Evolutionary conservation across 140 eudicot species (phyloP).

Genomic region (Ambrosia hybrid): DNA sequence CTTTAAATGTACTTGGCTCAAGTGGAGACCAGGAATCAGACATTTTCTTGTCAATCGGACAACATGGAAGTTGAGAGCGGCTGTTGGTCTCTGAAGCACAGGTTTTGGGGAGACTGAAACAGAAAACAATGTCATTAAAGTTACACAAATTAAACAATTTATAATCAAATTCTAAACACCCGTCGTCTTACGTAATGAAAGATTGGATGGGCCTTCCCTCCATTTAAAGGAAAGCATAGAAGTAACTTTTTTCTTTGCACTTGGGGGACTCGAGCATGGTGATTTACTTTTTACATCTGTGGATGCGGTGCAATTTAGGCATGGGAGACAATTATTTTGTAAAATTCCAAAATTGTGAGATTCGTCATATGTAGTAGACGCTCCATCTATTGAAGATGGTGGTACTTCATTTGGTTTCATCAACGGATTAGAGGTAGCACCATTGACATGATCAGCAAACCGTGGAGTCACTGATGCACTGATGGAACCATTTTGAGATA

Average conservation of each 20-base stretch:
- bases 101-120: conserved; percentile 68
- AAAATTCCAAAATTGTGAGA: conserved; percentile 52
- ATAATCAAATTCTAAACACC: background rate
- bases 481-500: conserved; percentile 50
- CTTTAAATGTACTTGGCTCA: conserved; percentile 77
- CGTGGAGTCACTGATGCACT: conserved; percentile 79
- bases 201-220: conserved; percentile 66
- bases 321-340: conserved; percentile 71
- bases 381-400: conserved; percentile 24
- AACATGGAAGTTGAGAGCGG: conserved; percentile 78
- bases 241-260: conserved; percentile 57
- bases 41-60: conserved; percentile 79
- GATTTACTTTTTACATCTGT: conserved; percentile 56
- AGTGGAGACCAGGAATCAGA: conserved; percentile 78
- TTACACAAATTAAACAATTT: background rate
- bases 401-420: conserved; percentile 25
- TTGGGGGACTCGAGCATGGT: conserved; percentile 57
- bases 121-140: conserved; percentile 3
- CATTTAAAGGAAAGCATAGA: conserved; percentile 67
- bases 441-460: conserved; percentile 46
- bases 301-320: conserved; percentile 64
- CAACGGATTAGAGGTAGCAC: conserved; percentile 31
- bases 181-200: conserved; percentile 56
- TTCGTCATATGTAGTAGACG: conserved; percentile 37
- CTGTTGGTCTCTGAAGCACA: conserved; percentile 74